phyloP scores from a whole-genome alignment of 345 rosid species.

The Euphorbia lathyris region DNA sequence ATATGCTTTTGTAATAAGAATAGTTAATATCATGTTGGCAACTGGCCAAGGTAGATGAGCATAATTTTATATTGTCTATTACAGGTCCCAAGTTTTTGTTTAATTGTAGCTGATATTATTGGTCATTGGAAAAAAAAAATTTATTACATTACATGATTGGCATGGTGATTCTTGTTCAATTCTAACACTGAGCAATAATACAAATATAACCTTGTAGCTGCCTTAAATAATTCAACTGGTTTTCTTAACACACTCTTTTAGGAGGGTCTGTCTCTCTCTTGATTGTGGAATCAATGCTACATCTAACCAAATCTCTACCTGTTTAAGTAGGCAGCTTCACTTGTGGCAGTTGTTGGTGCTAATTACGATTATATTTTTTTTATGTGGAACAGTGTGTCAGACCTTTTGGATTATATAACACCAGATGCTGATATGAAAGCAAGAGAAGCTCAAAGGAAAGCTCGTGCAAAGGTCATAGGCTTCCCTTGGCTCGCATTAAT shows the following conservation, averaged over 20 bases:
- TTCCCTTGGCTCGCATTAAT: constrained; percentile 10
- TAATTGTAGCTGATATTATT: background rate
- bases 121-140: background rate
- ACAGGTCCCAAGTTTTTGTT: constrained; percentile 4
- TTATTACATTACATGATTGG: background rate
- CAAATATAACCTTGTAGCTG: background rate
- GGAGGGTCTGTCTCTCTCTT: background rate
- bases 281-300: background rate
- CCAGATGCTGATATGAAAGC: constrained; percentile 86
- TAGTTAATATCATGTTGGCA: background rate
- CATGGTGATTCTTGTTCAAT: background rate
- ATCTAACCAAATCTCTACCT: background rate
- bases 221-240: background rate
- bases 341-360: background rate
- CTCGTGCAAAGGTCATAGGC: constrained; percentile 76
- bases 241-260: background rate
- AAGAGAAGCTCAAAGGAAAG: constrained; percentile 87
- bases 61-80: background rate
- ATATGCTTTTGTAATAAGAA: background rate
- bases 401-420: constrained; percentile 93
- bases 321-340: background rate
- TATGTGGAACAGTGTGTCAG: constrained; percentile 72
- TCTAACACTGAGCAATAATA: background rate
- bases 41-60: background rate
- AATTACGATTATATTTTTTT: constrained; percentile 10